Evolutionary conservation across 2,329 filamentous ascomycete genomes (phyloP), one percentile per base, ranked within the genome.

Genomic region (Beauveria sp.): DNA sequence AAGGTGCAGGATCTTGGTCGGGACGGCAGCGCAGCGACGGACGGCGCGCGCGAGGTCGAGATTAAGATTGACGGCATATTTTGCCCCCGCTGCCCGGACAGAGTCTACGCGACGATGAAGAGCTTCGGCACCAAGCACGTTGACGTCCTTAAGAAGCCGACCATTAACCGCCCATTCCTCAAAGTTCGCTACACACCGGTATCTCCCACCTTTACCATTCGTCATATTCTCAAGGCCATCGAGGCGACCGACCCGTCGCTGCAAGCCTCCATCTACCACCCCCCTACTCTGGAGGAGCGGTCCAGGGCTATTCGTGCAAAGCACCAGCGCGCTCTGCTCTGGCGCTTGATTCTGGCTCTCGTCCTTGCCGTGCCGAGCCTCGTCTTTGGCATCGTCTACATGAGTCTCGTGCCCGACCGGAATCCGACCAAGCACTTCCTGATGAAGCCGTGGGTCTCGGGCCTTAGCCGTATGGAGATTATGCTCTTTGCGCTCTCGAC

Each of bases 301-400:
- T 90, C 91, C 3, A 84, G 84, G 64, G 77, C 80, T 44, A 90
- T 96, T 70, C 87, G 90, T 63, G 79, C 80, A 22, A 83, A 82
- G 62, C 90, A 96, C 67, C 84, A 88, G 67, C 81, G 77, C 26
- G 81, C 86, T 37, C 82, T 96, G 16, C 73, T 92, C 0, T 77
- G 83, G 62, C 86, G 92, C n/a, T 80, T 91, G 18, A 69, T 89
- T 1, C 79, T 96, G 60, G 88, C 90, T 1, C 72, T 88, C 30
- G 67, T 87, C 28, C 77, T 89, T 6, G 87, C 89, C 22, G 87
- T 97, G 50, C 92, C 93, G 2, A 91, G 90, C 0, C 92, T 97
- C 67, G 71, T 96, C 55, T 85, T 97, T 44, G 92, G 93, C 3
- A 90, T 97, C 58, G 86, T 96, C 1, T 96, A 91, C 75, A 97